A percentile compares a stretch with the other conserved stretches of the same genome.
phyloP scores from a whole-genome alignment of 1,139 yeast genomes.

The Scheffersomyces insectosa region DNA sequence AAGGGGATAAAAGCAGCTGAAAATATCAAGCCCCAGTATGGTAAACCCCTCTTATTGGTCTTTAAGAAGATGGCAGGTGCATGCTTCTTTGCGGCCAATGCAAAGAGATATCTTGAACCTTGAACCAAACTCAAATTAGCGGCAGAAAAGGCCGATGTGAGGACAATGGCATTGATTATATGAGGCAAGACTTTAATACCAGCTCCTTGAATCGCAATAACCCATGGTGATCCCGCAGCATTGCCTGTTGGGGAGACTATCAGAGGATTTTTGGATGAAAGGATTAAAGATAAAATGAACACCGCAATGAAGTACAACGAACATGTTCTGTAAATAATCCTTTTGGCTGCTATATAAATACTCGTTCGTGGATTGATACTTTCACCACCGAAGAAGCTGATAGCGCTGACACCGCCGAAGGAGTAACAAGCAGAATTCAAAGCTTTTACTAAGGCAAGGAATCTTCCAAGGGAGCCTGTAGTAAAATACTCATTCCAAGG shows the following conservation, averaged over 20 bases:
- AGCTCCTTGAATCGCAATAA: conserved; percentile 51
- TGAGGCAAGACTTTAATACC: conserved; percentile 51
- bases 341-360: conserved; percentile 47
- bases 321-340: conserved; percentile 45
- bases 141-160: conserved; percentile 55
- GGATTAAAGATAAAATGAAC: conserved; percentile 46
- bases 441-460: conserved; percentile 29
- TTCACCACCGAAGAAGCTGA: conserved; percentile 50
- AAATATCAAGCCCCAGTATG: conserved; percentile 29
- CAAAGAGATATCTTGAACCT: conserved; percentile 44
- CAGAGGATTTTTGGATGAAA: conserved; percentile 41
- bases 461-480: conserved; percentile 24
- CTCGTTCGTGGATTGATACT: conserved; percentile 49
- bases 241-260: conserved; percentile 44
- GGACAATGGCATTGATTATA: conserved; percentile 50
- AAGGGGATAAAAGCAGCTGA: conserved; percentile 25
- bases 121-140: conserved; percentile 46
- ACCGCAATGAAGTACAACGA: conserved; percentile 45
- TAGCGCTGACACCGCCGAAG: conserved; percentile 36
- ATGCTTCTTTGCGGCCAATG: conserved; percentile 47
- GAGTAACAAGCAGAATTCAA: conserved; percentile 26
- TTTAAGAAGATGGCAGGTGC: conserved; percentile 49
- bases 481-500: conserved; percentile 21
- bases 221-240: conserved; percentile 56
- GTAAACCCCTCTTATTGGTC: conserved; percentile 45